Percentiles rank a stretch among this genome's conserved stretches.
phyloP scores from a whole-genome alignment of 257 asterid species.

The Jaltomata sinuosa region DNA sequence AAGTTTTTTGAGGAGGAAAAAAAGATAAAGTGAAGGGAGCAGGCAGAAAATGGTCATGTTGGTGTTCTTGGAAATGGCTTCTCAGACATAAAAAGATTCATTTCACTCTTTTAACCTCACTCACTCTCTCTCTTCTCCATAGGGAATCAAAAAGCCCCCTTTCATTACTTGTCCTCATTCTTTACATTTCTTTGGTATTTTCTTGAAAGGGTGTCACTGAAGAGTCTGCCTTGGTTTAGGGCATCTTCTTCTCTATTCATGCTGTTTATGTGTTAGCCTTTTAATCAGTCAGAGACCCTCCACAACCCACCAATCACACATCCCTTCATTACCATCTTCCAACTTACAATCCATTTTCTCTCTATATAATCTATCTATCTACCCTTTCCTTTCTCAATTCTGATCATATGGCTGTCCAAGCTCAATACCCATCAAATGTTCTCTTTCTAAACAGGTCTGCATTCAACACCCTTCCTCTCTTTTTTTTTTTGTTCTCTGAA shows the following conservation, averaged over 20 bases:
- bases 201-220: slow-evolving; percentile 9
- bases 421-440: slow-evolving; percentile 38
- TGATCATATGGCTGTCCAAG: slow-evolving; percentile 37
- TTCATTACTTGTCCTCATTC: background rate
- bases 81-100: background rate
- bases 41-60: background rate
- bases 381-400: background rate
- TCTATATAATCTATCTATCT: background rate
- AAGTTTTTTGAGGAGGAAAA: background rate
- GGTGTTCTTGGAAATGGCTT: background rate
- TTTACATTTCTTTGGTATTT: background rate
- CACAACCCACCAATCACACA: background rate
- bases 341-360: background rate
- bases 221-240: slow-evolving; percentile 17
- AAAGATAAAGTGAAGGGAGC: background rate
- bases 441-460: slow-evolving; percentile 31
- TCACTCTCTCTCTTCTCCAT: background rate
- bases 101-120: background rate
- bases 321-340: slow-evolving; percentile 1
- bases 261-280: slow-evolving; percentile 26
- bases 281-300: background rate
- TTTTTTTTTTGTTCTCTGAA: background rate
- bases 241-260: slow-evolving; percentile 15
- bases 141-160: background rate
- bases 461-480: background rate